Percentiles rank a stretch among this genome's conserved stretches.
Evolutionary conservation across 306 rosid species (phyloP).

Genomic region (Fragaria nilgerrensis): DNA sequence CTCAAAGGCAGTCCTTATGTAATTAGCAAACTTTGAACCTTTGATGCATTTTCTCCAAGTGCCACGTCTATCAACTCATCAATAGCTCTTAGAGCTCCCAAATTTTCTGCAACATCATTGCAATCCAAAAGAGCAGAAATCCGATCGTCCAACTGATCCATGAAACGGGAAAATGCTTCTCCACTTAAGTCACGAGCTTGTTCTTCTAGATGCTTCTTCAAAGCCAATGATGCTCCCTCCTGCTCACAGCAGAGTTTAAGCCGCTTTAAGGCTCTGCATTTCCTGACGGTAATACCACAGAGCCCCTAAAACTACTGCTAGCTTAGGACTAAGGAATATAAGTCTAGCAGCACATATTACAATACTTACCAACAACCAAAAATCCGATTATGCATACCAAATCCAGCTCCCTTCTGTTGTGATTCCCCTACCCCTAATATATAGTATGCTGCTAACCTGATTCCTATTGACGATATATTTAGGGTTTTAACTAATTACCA

Average conservation of each 20-base stretch:
- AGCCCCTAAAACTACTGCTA: background rate
- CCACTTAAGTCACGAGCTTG: conserved; percentile 93
- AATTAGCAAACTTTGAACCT: conserved; percentile 82
- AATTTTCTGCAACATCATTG: conserved; percentile 71
- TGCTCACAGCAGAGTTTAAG: conserved; percentile 16
- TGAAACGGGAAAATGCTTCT: conserved; percentile 85
- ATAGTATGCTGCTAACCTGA: no score
- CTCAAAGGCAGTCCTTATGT: conserved; percentile 82
- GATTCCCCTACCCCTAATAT: no score
- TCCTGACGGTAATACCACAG: background rate
- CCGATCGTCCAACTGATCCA: conserved; percentile 90
- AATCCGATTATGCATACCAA: background rate
- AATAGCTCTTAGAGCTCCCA: conserved; percentile 93
- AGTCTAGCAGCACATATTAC: background rate
- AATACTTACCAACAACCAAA: background rate
- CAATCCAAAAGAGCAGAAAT: conserved; percentile 75
- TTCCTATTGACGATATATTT: no score
- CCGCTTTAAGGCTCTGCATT: background rate
- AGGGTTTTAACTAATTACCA: no score
- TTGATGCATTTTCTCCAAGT: conserved; percentile 91
- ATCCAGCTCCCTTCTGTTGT: background rate
- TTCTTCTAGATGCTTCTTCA: conserved; percentile 87
- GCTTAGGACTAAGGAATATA: background rate
- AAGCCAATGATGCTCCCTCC: conserved; percentile 82
- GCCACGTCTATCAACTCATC: conserved; percentile 92